phyloP scores from a whole-genome alignment of 306 rosid species.

The Trichosanthes truncata region DNA sequence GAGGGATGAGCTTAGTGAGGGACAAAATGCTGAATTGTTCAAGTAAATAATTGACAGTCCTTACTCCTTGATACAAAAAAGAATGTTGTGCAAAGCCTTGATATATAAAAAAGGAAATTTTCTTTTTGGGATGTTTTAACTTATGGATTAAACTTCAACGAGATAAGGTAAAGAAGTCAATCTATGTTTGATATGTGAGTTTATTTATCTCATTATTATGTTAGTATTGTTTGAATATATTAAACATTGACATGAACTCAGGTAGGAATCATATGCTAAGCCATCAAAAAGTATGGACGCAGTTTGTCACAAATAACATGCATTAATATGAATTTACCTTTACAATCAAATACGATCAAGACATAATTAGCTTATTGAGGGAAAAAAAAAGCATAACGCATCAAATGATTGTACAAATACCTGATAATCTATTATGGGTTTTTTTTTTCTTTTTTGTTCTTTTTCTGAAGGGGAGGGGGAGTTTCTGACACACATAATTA shows the following conservation, averaged over 20 bases:
- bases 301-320: not conserved
- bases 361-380: not conserved
- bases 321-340: not conserved
- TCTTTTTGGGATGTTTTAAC: not conserved
- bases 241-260: not conserved
- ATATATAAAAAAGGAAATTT: not conserved
- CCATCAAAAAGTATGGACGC: not conserved
- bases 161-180: not conserved
- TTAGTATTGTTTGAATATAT: not conserved
- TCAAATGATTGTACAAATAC: not conserved
- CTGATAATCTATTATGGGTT: not conserved
- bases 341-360: constrained; percentile 1
- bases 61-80: not conserved
- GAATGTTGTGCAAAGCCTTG: not conserved
- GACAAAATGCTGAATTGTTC: not conserved
- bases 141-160: not conserved
- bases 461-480: no score
- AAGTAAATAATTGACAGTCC: no score
- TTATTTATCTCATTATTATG: not conserved
- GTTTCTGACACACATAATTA: not conserved
- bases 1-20: not conserved
- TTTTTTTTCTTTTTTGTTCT: not conserved
- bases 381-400: not conserved
- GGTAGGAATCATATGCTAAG: not conserved
- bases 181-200: not conserved